A percentile compares a stretch with the other conserved stretches of the same genome.
Conservation (phyloP, 148 eudicot genomes). For the Chenopodium suecicum region DNA sequence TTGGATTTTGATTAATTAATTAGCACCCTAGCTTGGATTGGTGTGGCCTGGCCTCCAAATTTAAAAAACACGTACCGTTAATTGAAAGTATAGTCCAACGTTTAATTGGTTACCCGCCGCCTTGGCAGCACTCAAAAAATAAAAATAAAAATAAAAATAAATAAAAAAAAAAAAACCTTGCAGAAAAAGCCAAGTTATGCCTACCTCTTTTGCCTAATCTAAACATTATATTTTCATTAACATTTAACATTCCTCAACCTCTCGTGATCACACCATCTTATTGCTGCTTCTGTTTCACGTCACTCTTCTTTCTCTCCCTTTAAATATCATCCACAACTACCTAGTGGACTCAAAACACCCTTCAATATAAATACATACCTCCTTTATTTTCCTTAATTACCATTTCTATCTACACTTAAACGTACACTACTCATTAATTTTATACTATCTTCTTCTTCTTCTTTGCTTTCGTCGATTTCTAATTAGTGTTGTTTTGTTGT, state of each 20-base stretch:
- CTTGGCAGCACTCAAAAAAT: slow-evolving; percentile 16
- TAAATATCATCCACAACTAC: slow-evolving; percentile 28
- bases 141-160: too few relatives aligned
- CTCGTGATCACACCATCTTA: slow-evolving; percentile 16
- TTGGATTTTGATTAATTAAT: too few relatives aligned
- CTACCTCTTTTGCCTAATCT: background rate
- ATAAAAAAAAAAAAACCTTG: background rate
- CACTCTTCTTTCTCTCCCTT: slow-evolving; percentile 12
- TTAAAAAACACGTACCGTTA: slow-evolving; percentile 22
- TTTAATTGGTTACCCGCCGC: slow-evolving; percentile 25
- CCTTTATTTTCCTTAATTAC: background rate
- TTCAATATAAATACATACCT: background rate
- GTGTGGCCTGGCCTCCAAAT: background rate
- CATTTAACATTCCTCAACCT: background rate
- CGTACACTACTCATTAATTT: background rate
- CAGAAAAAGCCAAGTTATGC: slow-evolving; percentile 9
- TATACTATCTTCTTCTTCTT: background rate
- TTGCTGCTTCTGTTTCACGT: slow-evolving; percentile 39
- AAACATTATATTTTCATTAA: background rate
- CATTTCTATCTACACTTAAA: background rate
- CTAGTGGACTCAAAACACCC: background rate
- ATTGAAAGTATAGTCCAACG: slow-evolving; percentile 23
- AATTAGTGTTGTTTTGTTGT: background rate
- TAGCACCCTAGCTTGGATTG: background rate
- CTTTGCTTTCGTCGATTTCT: too few relatives aligned